Evolutionary conservation across 2,329 filamentous ascomycete genomes (phyloP).

Genomic region (Dendrostoma leiphaemia): DNA sequence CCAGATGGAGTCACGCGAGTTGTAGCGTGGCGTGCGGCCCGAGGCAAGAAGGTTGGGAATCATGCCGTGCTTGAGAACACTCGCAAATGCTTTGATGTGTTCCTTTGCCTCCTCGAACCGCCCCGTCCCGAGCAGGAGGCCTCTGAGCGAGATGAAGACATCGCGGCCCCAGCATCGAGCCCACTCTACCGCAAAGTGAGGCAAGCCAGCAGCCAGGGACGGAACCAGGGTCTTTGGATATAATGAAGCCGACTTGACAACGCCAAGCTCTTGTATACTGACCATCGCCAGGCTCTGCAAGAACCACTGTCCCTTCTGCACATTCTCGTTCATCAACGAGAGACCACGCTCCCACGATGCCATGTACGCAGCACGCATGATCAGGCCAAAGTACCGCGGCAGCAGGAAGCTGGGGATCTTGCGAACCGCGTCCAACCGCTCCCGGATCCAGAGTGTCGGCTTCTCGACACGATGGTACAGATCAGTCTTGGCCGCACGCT

Average conservation of each 20-base stretch:
- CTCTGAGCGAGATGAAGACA: conserved; percentile 92
- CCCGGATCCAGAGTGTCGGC: conserved; percentile 74
- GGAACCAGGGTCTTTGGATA: conserved; percentile 84
- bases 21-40: conserved; percentile 85
- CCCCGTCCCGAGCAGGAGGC: conserved; percentile 86
- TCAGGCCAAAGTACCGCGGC: conserved; percentile 88
- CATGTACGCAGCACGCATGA: conserved; percentile 83
- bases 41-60: conserved; percentile 91
- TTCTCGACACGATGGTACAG: conserved; percentile 62
- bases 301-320: conserved; percentile 83
- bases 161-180: conserved; percentile 96
- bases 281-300: conserved; percentile 86
- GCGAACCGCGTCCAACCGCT: conserved; percentile 83
- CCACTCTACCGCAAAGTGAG: conserved; percentile 93
- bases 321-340: conserved; percentile 73
- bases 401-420: conserved; percentile 84
- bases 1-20: conserved; percentile 95
- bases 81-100: conserved; percentile 92
- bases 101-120: conserved; percentile 86
- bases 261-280: conserved; percentile 85
- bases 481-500: conserved; percentile 64
- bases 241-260: conserved; percentile 85
- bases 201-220: conserved; percentile 85
- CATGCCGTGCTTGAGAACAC: conserved; percentile 97
- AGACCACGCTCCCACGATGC: conserved; percentile 78